phyloP scores from a whole-genome alignment of 345 rosid genomes.

The Streptanthus diversifolius region DNA sequence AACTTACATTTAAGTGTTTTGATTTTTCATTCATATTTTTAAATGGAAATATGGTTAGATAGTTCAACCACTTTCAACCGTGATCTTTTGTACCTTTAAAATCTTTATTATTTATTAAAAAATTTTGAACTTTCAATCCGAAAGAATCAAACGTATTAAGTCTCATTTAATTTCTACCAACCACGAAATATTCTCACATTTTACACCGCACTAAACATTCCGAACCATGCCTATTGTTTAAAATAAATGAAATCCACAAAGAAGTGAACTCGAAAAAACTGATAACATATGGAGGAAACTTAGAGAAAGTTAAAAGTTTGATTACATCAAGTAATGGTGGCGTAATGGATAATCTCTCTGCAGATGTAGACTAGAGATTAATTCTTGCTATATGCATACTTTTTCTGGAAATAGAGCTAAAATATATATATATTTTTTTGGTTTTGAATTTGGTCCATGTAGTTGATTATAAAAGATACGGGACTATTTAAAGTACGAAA shows the following conservation, averaged over 20 bases:
- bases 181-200: neutral
- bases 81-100: neutral
- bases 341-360: too few species aligned
- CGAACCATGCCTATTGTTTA: too few species aligned
- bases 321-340: too few species aligned
- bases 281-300: too few species aligned
- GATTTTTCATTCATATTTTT: neutral
- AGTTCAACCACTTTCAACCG: slow-evolving; percentile 29
- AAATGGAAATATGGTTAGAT: neutral
- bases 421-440: too few species aligned
- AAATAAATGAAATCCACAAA: neutral
- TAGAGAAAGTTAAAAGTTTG: too few species aligned
- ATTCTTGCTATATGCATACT: too few species aligned
- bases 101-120: neutral
- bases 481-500: neutral
- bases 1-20: neutral
- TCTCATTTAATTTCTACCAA: neutral
- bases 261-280: neutral
- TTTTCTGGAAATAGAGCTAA: too few species aligned
- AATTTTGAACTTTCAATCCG: neutral
- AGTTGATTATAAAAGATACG: neutral
- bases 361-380: too few species aligned
- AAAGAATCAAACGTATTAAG: neutral
- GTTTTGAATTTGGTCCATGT: too few species aligned
- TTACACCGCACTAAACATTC: slow-evolving; percentile 14